These are phyloP conservation scores for Gloeopeniophorella convolvens DNA, from an alignment of 768 basidiomycete species.

Conservation along the genomic window DNA sequence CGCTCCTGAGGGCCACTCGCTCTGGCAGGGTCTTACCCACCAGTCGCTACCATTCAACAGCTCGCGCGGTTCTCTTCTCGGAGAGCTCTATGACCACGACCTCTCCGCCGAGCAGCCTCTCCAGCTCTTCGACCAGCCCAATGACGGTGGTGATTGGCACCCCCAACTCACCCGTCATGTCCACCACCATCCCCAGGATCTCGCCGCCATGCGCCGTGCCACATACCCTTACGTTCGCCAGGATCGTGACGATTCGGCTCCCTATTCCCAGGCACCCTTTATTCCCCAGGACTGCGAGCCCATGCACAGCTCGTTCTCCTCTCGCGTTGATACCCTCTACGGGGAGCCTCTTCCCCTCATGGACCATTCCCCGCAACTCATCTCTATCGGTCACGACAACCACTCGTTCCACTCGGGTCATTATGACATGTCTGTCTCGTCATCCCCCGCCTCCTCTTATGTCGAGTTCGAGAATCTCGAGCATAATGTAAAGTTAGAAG, in stretches of 20 bases:
- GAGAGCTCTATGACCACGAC: conserved; percentile 66
- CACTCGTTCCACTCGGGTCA: conserved; percentile 27
- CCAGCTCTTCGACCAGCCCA: conserved; percentile 23
- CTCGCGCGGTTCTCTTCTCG: conserved; percentile 51
- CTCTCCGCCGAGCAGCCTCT: conserved; percentile 30
- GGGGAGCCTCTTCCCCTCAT: conserved; percentile 33
- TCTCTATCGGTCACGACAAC: conserved; percentile 31
- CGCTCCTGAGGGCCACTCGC: conserved; percentile 34
- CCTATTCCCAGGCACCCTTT: conserved; percentile 39
- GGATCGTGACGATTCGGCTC: conserved; percentile 45
- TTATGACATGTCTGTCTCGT: conserved; percentile 28
- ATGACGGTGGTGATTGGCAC: conserved; percentile 20
- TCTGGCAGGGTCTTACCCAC: conserved; percentile 31
- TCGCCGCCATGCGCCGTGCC: conserved; percentile 49
- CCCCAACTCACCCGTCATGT: conserved; percentile 22
- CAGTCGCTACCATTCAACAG: conserved; percentile 29
- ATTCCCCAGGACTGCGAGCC: conserved; percentile 38
- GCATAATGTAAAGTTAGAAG: conserved; percentile 59
- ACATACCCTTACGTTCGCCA: conserved; percentile 76
- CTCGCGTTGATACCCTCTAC: conserved; percentile 34
- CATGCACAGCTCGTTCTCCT: conserved; percentile 26
- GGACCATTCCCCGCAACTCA: conserved; percentile 34
- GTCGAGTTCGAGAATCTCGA: conserved; percentile 42
- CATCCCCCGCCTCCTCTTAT: conserved; percentile 40
- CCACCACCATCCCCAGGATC: conserved; percentile 36